Conservation (phyloP, 495 filamentous ascomycete genomes). For the Aspergillus coremiiformis region DNA sequence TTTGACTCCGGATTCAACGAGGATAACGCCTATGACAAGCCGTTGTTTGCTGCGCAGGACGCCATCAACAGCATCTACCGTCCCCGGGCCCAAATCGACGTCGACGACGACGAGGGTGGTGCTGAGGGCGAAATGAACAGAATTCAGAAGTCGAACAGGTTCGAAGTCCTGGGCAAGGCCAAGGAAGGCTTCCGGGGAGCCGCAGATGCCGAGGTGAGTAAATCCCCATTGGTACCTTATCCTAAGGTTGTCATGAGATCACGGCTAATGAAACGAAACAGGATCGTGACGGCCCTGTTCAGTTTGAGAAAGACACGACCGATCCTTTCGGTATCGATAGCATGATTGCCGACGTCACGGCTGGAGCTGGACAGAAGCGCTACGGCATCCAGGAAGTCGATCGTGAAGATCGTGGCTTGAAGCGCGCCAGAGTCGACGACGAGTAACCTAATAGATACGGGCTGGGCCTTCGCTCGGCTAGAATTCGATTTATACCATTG, state of each 20-base stretch:
- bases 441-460: slow-evolving; percentile 34
- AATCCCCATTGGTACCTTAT: neutral
- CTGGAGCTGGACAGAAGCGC: slow-evolving; percentile 59
- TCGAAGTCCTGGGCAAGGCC: slow-evolving; percentile 81
- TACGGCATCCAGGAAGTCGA: slow-evolving; percentile 79
- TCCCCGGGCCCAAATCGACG: slow-evolving; percentile 58
- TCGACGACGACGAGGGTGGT: slow-evolving; percentile 72
- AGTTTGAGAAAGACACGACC: slow-evolving; percentile 86
- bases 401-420: slow-evolving; percentile 49
- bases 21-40: slow-evolving; percentile 96
- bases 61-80: slow-evolving; percentile 93
- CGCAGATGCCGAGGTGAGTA: slow-evolving; percentile 72
- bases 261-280: slow-evolving; percentile 19
- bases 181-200: slow-evolving; percentile 83
- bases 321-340: slow-evolving; percentile 92
- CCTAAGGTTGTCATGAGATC: neutral
- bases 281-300: slow-evolving; percentile 84
- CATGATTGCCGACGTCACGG: slow-evolving; percentile 76
- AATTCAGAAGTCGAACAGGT: slow-evolving; percentile 74
- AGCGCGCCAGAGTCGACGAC: slow-evolving; percentile 74
- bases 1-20: slow-evolving; percentile 93
- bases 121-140: slow-evolving; percentile 76
- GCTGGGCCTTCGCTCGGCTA: neutral
- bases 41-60: slow-evolving; percentile 93
- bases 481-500: slow-evolving; percentile 1